Evolutionary conservation across 106 monocot genomes (phyloP).

Genomic region (Vanilla planifolia): DNA sequence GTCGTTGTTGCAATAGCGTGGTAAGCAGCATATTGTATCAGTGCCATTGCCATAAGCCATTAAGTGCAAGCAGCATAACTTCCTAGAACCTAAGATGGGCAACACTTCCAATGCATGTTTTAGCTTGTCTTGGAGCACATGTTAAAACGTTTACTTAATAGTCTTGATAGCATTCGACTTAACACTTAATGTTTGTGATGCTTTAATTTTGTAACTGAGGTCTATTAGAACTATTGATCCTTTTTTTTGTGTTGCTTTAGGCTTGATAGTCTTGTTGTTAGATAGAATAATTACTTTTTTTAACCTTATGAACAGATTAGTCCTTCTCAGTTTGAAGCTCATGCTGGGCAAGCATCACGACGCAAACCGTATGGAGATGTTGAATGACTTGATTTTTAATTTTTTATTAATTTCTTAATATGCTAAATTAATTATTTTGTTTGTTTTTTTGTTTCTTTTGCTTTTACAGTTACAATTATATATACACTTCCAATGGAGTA

Average conservation of each 20-base stretch:
- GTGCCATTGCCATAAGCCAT: no score
- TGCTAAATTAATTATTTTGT: no score
- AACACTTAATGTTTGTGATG: not conserved
- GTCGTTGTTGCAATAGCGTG: conserved; percentile 77
- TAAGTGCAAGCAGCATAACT: no score
- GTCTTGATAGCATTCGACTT: no score
- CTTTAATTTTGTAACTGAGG: not conserved
- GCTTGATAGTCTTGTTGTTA: not conserved
- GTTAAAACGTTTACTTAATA: no score
- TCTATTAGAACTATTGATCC: not conserved
- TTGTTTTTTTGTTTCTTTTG: conserved; percentile 4
- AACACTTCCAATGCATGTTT: no score
- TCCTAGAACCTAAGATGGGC: no score
- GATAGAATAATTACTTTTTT: no score
- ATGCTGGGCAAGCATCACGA: conserved; percentile 83
- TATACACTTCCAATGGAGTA: conserved; percentile 96
- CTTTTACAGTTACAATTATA: conserved; percentile 73
- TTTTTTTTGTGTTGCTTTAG: not conserved
- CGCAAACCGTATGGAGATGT: conserved; percentile 78
- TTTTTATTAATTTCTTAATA: no score
- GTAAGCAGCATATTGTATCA: conserved; percentile 37
- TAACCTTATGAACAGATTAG: conserved; percentile 51
- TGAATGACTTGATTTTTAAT: no score
- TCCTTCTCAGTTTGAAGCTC: conserved; percentile 98
- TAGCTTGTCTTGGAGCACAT: no score